These are phyloP conservation scores for Mycena olivaceomarginata DNA, from an alignment of 768 basidiomycete genomes.

Conservation along the genomic window DNA sequence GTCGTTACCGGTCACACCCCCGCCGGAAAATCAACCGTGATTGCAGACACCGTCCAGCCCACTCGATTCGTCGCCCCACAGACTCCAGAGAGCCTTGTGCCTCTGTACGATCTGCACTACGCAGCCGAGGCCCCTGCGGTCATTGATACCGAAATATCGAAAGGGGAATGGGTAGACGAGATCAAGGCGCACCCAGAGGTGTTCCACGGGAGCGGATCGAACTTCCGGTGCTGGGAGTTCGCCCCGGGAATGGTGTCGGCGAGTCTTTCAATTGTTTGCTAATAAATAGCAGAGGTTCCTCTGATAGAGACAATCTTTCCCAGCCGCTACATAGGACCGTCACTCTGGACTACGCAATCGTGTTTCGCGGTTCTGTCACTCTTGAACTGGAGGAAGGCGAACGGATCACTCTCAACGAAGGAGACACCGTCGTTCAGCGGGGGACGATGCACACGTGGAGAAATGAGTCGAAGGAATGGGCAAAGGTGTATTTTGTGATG, in stretches of 20 bases:
- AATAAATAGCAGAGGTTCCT: no score
- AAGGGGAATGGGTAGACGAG: slow-evolving; percentile 40
- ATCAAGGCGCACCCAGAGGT: slow-evolving; percentile 13
- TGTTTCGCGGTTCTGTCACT: slow-evolving; percentile 44
- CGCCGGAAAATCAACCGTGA: slow-evolving; percentile 28
- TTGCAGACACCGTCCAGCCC: slow-evolving; percentile 26
- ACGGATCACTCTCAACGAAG: slow-evolving; percentile 44
- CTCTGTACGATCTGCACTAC: slow-evolving; percentile 30
- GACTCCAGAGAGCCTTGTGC: slow-evolving; percentile 13
- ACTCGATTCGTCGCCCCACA: not conserved
- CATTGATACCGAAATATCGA: slow-evolving; percentile 35
- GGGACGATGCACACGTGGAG: slow-evolving; percentile 51
- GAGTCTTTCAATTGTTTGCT: not conserved
- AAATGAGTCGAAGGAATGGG: slow-evolving; percentile 51
- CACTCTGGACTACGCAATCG: slow-evolving; percentile 50
- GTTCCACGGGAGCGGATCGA: slow-evolving; percentile 16
- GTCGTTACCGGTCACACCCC: slow-evolving; percentile 41
- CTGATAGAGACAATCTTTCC: no score
- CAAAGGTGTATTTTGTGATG: slow-evolving; percentile 46
- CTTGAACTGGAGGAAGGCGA: slow-evolving; percentile 49
- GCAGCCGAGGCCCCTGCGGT: slow-evolving; percentile 23
- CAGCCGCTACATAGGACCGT: slow-evolving; percentile 49
- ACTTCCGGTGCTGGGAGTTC: slow-evolving; percentile 29
- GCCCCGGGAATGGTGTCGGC: slow-evolving; percentile 34
- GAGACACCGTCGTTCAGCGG: slow-evolving; percentile 51